Evolutionary conservation across 768 basidiomycete species (phyloP).

Genomic region (Chalciporus chontae): DNA sequence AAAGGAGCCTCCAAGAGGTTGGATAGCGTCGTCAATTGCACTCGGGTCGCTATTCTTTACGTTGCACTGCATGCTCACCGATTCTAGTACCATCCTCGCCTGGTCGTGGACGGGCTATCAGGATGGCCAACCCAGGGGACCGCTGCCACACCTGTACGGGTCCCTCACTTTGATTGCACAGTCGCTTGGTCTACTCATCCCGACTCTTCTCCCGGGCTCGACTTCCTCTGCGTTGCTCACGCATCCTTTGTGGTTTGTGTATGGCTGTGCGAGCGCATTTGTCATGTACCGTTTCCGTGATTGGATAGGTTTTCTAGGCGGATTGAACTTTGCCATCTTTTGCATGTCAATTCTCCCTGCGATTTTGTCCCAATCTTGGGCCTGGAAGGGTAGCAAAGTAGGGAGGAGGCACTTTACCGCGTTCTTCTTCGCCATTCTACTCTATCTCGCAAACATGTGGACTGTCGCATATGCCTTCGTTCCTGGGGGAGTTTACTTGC

Average conservation of each 20-base stretch:
- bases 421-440: slow-evolving; percentile 56
- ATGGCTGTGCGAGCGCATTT: slow-evolving; percentile 51
- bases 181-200: slow-evolving; percentile 49
- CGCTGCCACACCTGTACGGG: slow-evolving; percentile 69
- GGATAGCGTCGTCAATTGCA: slow-evolving; percentile 47
- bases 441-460: slow-evolving; percentile 70
- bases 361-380: slow-evolving; percentile 47
- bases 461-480: slow-evolving; percentile 92
- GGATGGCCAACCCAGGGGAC: slow-evolving; percentile 56
- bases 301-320: slow-evolving; percentile 70
- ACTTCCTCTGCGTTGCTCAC: slow-evolving; percentile 28
- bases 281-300: slow-evolving; percentile 57
- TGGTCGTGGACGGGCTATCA: slow-evolving; percentile 92
- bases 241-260: slow-evolving; percentile 51
- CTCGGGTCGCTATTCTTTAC: slow-evolving; percentile 69
- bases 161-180: slow-evolving; percentile 64
- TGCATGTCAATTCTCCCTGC: slow-evolving; percentile 60
- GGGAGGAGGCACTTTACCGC: slow-evolving; percentile 53
- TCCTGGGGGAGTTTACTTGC: slow-evolving; percentile 68
- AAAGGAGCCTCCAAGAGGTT: slow-evolving; percentile 21
- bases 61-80: slow-evolving; percentile 68
- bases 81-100: slow-evolving; percentile 73
- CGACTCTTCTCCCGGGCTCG: slow-evolving; percentile 29
- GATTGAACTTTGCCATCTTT: slow-evolving; percentile 60
- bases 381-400: slow-evolving; percentile 32